Base-by-base conservation (phyloP, 768 basidiomycete species). In the Cyclocybe aegerita region DNA sequence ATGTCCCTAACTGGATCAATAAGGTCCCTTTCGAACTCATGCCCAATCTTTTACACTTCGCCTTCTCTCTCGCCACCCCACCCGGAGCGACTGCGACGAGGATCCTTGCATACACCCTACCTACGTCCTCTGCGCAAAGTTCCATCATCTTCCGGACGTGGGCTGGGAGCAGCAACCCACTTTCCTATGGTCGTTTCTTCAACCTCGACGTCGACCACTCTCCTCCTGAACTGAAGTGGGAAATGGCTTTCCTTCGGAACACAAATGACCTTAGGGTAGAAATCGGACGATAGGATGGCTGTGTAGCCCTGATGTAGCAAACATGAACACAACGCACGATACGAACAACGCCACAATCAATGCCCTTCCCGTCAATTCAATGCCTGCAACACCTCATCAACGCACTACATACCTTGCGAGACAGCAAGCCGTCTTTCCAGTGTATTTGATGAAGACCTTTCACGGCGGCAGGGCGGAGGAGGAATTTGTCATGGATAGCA, bases 1-100 rank as follows among this genome's bases (percentile, higher is more conserved):
- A 39, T 16, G 50, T 63, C 38, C 65, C 62, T 0, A 49, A 55
- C 31, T 69, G 67, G 61, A 52, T 69, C 4, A 32, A 48, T 30
- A 49, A 41, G 5, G 56, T 74, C 17, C 73, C 73, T 1, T 70
- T 73, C 40, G 42, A 58, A 4, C 48, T 53, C 12, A 65, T 74
- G 61, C 58, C 54, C 3, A 65, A 50, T 43, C 65, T 75, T 37
- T 68, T 57, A 1, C 62, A 71, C 49, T 64, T 74, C 50, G 67
- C 68, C 9, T 68, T 65, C 57, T 53, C 64, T 5, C 57, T 69
- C n/a, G 40, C 53, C 34, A 32, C 37, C 45, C 46, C 38, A 3
- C 43, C 32, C 45, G 49, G 43, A 14, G 40, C 43, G 34, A 36
- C 46, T 6, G 49, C 49, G 16, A 52, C 44, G 1, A 41, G 48